Conservation (phyloP, 768 basidiomycete species). For the Leccinum incarnatum region DNA sequence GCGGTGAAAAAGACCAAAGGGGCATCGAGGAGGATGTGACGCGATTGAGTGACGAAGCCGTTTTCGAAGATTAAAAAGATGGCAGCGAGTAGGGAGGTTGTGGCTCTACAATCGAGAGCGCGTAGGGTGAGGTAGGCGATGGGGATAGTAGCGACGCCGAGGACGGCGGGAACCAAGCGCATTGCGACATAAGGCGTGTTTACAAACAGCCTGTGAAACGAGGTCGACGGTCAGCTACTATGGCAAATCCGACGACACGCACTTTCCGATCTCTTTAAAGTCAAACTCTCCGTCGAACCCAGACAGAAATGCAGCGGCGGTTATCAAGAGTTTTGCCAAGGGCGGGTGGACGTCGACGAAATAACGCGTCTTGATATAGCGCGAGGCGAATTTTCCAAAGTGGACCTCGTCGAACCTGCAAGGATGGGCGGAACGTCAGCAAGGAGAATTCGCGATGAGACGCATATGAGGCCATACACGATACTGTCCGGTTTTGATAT, state of each 20-base stretch:
- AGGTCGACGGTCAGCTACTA: background rate
- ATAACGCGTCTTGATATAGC: conserved; percentile 90
- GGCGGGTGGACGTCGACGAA: conserved; percentile 98
- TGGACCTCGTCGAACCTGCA: conserved; percentile 96
- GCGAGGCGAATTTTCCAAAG: conserved; percentile 94
- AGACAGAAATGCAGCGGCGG: conserved; percentile 80
- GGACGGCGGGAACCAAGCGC: conserved; percentile 89
- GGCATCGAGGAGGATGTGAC: conserved; percentile 95
- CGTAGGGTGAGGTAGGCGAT: conserved; percentile 92
- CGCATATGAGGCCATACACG: conserved; percentile 58
- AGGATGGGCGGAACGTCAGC: background rate
- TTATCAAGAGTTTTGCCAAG: conserved; percentile 92
- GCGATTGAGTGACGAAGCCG: conserved; percentile 90
- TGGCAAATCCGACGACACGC: conserved; percentile 28
- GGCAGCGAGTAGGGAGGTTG: conserved; percentile 87
- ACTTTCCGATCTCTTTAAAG: conserved; percentile 98
- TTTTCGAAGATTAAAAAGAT: conserved; percentile 97
- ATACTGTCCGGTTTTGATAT: conserved; percentile 87
- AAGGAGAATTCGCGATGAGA: background rate
- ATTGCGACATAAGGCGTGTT: conserved; percentile 94
- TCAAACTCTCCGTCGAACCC: conserved; percentile 94
- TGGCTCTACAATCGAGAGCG: conserved; percentile 86
- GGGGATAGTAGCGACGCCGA: conserved; percentile 89
- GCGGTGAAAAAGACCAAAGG: conserved; percentile 99
- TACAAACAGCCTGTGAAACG: conserved; percentile 64